A percentile compares a stretch with the other conserved stretches of the same genome.
phyloP scores from a whole-genome alignment of 169 alveolate genomes.

The Plasmodium yoelii region DNA sequence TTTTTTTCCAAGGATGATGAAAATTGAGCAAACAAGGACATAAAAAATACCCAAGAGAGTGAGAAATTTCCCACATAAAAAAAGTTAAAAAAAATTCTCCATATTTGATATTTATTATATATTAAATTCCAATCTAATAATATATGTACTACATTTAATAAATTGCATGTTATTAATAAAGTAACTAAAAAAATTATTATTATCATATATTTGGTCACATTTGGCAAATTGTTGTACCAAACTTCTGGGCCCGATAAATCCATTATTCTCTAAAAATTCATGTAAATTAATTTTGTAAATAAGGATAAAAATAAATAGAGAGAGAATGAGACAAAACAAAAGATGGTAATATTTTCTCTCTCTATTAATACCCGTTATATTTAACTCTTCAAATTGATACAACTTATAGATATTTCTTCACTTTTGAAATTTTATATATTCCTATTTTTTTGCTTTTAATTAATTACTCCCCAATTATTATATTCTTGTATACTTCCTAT shows the following conservation, averaged over 20 bases:
- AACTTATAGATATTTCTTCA: no score
- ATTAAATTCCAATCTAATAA: conserved; percentile 87
- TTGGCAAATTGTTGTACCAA: conserved; percentile 89
- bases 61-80: conserved; percentile 91
- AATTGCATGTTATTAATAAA: conserved; percentile 81
- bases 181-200: conserved; percentile 86
- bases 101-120: conserved; percentile 82
- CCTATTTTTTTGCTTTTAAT: no score
- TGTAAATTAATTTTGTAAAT: neutral
- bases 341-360: neutral
- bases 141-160: conserved; percentile 83
- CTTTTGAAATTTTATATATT: no score
- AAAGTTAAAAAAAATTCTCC: conserved; percentile 89
- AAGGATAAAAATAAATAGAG: neutral
- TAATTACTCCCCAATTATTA: no score
- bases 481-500: no score
- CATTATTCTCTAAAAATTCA: conserved; percentile 56
- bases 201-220: conserved; percentile 87
- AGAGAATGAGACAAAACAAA: neutral
- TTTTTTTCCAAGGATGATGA: conserved; percentile 86
- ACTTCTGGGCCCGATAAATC: conserved; percentile 87
- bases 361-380: no score
- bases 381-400: no score
- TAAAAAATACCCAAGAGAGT: conserved; percentile 87
- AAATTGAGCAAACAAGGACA: conserved; percentile 86